Base-by-base conservation (phyloP, 1,139 yeast species). In the Scheffersomyces insectosa region DNA sequence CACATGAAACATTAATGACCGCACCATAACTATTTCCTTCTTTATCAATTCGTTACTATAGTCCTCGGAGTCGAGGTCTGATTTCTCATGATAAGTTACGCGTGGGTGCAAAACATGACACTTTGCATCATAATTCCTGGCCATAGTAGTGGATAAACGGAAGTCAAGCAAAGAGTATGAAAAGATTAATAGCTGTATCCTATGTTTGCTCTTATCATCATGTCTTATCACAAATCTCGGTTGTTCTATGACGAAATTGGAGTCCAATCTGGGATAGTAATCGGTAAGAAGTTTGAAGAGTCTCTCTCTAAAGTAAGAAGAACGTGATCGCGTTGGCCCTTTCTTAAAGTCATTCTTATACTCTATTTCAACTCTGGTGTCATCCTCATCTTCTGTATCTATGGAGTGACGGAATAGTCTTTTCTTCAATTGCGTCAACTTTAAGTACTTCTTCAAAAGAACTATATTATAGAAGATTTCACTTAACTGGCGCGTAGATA, bases 401-500 rank as follows among this genome's bases (percentile, higher is more conserved):
- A 33, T 13, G 13, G 28, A 28, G 11, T 35, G 33, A 20, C 43
- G 11, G 14, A 5, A 10, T 20, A 28, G 30, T 5, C 30, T 34
- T 30, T 42, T 45, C 49, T 55, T 44, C 36, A 62, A 41, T 34
- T 59, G 54, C 39, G 51, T 46, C 47, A 71, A 65, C 43, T 60
- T 57, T 42, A 62, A 37, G 59, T 65, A 59, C 50, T 66, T 77
- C 47, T 52, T 60, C 30, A 64, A 48, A 37, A 67, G 56, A 37
- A 64, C 70, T 40, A 64, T 39, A 46, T 70, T 73, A 53, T 63
- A 77, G 33, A 63, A 66, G 61, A 62, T 57, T 14, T 52, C 72
- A 55, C 66, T 79, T 60, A 56, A 72, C 63, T 55, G 82, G 11
- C 50, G 63, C 2, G 80, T 62, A 50, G 77, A 77, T 37, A 82